These are phyloP conservation scores for Aureobasidium namibiae DNA, from an alignment of 2,329 filamentous ascomycete genomes.

Conservation along the genomic window DNA sequence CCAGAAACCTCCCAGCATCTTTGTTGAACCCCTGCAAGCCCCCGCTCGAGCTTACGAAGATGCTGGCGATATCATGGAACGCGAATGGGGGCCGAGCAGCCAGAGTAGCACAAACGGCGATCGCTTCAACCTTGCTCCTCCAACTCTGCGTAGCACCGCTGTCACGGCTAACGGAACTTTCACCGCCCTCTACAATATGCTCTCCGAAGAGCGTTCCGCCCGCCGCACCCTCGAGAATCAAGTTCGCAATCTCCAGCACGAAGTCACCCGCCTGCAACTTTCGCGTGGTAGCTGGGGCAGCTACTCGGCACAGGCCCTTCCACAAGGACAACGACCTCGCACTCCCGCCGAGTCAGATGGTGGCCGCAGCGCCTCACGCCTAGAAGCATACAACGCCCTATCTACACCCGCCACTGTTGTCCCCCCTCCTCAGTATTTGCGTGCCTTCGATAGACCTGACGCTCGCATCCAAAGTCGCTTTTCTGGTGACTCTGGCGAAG, in stretches of 20 bases:
- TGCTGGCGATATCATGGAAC: slow-evolving; percentile 10
- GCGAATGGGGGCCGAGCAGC: slow-evolving; percentile 10
- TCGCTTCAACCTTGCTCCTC: background rate
- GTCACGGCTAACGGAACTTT: slow-evolving; percentile 20
- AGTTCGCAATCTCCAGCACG: slow-evolving; percentile 13
- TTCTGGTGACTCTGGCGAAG: slow-evolving; percentile 18
- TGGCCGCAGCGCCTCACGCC: slow-evolving; percentile 3
- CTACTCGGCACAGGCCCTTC: slow-evolving; percentile 9
- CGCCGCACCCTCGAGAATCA: slow-evolving; percentile 26
- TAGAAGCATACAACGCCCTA: slow-evolving; percentile 13
- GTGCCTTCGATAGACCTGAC: slow-evolving; percentile 12
- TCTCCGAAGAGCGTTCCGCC: slow-evolving; percentile 29
- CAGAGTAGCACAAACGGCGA: background rate
- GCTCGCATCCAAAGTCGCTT: slow-evolving; percentile 19
- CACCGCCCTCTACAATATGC: slow-evolving; percentile 29
- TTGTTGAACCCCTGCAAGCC: slow-evolving; percentile 24
- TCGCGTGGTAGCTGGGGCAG: slow-evolving; percentile 9
- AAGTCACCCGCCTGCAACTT: slow-evolving; percentile 18
- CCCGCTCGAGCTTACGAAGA: slow-evolving; percentile 16
- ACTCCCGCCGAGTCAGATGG: slow-evolving; percentile 4
- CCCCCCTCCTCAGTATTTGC: background rate
- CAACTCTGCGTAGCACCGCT: background rate
- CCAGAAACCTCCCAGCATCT: slow-evolving; percentile 26
- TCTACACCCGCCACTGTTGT: slow-evolving; percentile 11
- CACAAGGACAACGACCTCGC: slow-evolving; percentile 12